Evolutionary conservation across 208 protist genomes (phyloP), one percentile per base, ranked within the genome.

Genomic region (Trypanosoma cruzi): DNA sequence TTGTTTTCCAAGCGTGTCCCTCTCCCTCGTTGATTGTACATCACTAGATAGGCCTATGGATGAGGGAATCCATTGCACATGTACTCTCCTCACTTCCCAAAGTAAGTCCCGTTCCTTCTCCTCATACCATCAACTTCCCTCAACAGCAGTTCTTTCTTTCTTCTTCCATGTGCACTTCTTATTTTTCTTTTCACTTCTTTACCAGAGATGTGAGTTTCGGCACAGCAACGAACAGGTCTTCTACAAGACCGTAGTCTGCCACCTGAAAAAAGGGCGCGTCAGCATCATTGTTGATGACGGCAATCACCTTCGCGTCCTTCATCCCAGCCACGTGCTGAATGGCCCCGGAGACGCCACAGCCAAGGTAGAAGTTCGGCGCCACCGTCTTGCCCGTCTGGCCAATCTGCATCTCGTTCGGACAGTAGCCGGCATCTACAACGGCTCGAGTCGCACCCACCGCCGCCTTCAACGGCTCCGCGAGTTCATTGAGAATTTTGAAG

Each of bases 331-430:
- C 77, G 73, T 96, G 88, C 80, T 97, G 97, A 73, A 99, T 99
- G 3, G 97, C 97, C 52, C 98, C 98, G 48, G 92, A 98, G 62
- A 99, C 97, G 60, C 98, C 98, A 61, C 97, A 93, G 20, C 96
- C 98, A 31, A 99, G 85, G 84, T 99, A 99, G 34, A 99, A 92
- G 70, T 98, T 92, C 13, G 98, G 98, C 8, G 98, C 98, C n/a
- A 99, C 97, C 26, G 97, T 93, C 82, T 99, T 99, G 44, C 98
- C 98, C 1, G 98, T 99, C 87, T 99, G 98, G 28, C 98, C 98
- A 28, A 99, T 89, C 80, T 99, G 98, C 83, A 98, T 86, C 53
- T 98, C 96, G 67, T 98, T 98, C 6, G 95, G 80, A 42, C 88
- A 86, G 71, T 88, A 97, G 29, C 92, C 92, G 18, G 87, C 86